Percentiles rank a stretch among this genome's conserved stretches.
These are phyloP conservation scores for Fusarium xylarioides DNA, from an alignment of 2,329 filamentous ascomycete species.

Conservation along the genomic window DNA sequence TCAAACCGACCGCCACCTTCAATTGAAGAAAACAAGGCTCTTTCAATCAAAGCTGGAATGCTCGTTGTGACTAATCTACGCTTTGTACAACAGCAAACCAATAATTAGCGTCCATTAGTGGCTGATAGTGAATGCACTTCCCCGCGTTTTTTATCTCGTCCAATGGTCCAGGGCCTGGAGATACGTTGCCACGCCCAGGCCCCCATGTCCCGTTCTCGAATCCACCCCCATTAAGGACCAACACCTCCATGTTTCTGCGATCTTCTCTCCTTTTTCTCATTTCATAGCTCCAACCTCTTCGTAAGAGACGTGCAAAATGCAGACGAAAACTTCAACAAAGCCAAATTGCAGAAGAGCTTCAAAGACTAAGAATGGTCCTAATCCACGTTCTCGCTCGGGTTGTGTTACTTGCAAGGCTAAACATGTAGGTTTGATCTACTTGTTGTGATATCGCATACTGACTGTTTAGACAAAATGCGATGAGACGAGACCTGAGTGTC, in stretches of 20 bases:
- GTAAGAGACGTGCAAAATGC: background rate
- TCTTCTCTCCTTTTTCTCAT: slow-evolving; percentile 3
- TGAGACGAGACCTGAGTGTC: slow-evolving; percentile 43
- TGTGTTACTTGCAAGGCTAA: slow-evolving; percentile 47
- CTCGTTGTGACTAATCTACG: too few relatives aligned
- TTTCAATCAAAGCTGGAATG: too few relatives aligned
- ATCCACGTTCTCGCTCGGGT: slow-evolving; percentile 43
- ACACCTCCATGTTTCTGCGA: background rate
- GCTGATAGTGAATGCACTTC: slow-evolving; percentile 37
- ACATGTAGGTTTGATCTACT: slow-evolving; percentile 17
- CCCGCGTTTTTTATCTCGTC: slow-evolving; percentile 37
- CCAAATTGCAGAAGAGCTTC: slow-evolving; percentile 10
- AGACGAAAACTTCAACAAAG: slow-evolving; percentile 23
- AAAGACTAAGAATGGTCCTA: slow-evolving; percentile 26
- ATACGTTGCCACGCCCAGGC: slow-evolving; percentile 19
- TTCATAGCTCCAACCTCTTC: background rate
- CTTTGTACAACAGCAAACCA: background rate
- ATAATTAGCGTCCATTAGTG: slow-evolving; percentile 11
- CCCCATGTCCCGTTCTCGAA: background rate
- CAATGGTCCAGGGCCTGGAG: slow-evolving; percentile 1
- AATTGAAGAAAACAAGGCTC: too few relatives aligned
- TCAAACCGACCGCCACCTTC: too few relatives aligned
- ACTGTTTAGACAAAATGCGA: slow-evolving; percentile 43
- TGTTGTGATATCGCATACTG: background rate
- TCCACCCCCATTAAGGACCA: background rate